phyloP scores from a whole-genome alignment of 2,329 filamentous ascomycete genomes.

The Colletotrichum sp. region DNA sequence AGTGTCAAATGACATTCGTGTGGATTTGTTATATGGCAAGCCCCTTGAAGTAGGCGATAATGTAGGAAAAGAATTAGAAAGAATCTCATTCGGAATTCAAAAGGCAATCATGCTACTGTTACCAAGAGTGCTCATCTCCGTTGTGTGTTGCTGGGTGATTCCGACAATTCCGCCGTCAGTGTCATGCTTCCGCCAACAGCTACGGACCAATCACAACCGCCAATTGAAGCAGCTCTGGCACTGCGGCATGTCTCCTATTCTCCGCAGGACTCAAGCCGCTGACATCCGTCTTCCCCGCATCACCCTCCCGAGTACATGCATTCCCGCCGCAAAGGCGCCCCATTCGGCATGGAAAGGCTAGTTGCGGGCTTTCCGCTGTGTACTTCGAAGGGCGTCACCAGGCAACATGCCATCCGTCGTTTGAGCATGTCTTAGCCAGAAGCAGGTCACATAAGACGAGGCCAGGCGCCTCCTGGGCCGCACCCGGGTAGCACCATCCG shows the following conservation, averaged over 20 bases:
- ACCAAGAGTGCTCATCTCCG: no score
- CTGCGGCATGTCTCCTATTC: background rate
- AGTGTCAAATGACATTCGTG: no score
- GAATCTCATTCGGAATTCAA: no score
- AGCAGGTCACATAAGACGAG: background rate
- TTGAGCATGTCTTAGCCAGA: background rate
- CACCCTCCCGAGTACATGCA: background rate
- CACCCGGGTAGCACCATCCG: background rate
- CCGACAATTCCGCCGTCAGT: background rate
- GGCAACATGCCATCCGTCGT: background rate
- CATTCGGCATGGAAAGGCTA: constrained; percentile 10
- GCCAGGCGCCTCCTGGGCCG: background rate
- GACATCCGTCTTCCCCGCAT: constrained; percentile 12
- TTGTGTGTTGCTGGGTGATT: background rate
- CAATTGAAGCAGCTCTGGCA: background rate
- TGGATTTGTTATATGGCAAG: no score
- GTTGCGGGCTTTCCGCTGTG: background rate
- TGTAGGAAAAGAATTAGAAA: no score
- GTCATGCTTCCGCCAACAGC: background rate
- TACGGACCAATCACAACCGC: background rate
- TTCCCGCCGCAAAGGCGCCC: background rate
- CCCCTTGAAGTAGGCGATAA: no score
- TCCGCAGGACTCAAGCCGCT: background rate
- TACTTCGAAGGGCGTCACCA: background rate
- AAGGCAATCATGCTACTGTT: no score